Conservation (phyloP, 2,329 filamentous ascomycete species). For the Didymella pinodella region DNA sequence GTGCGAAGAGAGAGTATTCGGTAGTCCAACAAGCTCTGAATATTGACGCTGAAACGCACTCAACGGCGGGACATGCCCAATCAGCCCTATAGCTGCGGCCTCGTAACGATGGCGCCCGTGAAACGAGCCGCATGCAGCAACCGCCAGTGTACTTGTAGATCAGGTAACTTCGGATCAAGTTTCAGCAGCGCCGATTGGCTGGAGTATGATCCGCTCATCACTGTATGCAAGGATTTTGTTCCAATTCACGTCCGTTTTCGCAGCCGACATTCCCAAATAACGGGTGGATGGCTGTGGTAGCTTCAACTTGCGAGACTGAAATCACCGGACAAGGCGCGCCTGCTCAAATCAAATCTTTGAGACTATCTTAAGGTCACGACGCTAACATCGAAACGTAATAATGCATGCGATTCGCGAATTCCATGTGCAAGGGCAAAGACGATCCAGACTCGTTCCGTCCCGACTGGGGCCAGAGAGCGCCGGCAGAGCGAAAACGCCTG, state of each 20-base stretch:
- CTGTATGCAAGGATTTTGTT: too few species aligned
- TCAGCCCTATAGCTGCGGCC: neutral
- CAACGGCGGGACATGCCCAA: neutral
- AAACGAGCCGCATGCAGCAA: neutral
- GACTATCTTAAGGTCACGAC: neutral
- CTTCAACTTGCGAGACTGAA: neutral
- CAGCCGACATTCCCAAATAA: neutral
- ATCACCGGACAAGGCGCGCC: slow-evolving; percentile 1
- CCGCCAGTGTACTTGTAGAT: neutral
- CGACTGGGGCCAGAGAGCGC: neutral
- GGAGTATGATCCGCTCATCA: too few species aligned
- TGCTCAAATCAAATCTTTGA: neutral
- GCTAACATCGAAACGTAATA: slow-evolving; percentile 5
- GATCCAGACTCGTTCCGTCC: slow-evolving; percentile 15
- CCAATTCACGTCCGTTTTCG: neutral
- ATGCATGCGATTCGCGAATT: neutral
- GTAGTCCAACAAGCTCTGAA: neutral
- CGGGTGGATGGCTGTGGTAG: neutral
- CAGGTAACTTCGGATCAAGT: neutral
- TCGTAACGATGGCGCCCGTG: neutral
- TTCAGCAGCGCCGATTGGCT: too few species aligned
- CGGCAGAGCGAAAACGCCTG: slow-evolving; percentile 10
- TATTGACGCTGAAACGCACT: neutral
- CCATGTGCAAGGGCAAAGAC: slow-evolving; percentile 9
- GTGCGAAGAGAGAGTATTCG: too few species aligned